Conservation (phyloP, 2,329 filamentous ascomycete species). For the Akanthomyces lecanii region DNA sequence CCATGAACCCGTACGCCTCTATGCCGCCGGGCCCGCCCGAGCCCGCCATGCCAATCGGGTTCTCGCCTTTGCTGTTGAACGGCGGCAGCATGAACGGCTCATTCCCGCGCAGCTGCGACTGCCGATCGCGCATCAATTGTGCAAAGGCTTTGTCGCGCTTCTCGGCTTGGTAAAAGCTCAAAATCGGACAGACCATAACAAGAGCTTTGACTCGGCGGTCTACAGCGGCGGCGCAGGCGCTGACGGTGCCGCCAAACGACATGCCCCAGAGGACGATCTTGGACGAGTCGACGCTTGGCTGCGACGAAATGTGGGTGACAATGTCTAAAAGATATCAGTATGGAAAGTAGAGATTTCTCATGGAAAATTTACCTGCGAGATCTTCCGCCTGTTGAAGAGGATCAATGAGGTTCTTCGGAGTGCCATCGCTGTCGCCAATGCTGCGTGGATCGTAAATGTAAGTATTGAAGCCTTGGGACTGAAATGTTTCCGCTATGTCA, state of each 20-base stretch:
- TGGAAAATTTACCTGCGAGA: constrained; percentile 19
- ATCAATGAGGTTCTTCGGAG: constrained; percentile 33
- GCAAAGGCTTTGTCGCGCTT: constrained; percentile 27
- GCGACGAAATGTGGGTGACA: constrained; percentile 43
- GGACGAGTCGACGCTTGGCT: constrained; percentile 32
- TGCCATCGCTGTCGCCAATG: constrained; percentile 34
- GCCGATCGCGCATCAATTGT: constrained; percentile 33
- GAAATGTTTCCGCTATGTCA: constrained; percentile 31
- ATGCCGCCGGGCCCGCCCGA: constrained; percentile 8
- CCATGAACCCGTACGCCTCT: constrained; percentile 24
- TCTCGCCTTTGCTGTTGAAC: constrained; percentile 33
- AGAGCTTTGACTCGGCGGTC: constrained; percentile 20
- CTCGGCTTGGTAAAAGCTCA: constrained; percentile 3
- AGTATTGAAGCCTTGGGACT: constrained; percentile 30
- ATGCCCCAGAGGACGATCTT: constrained; percentile 30
- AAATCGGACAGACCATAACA: neutral
- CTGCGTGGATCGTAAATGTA: constrained; percentile 35
- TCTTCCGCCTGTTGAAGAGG: constrained; percentile 4
- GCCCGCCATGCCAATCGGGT: constrained; percentile 32
- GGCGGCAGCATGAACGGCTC: constrained; percentile 33
- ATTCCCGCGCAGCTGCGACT: constrained; percentile 36
- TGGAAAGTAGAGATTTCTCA: neutral
- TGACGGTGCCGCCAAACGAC: constrained; percentile 27
- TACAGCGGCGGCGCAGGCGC: constrained; percentile 26
- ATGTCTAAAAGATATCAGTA: neutral